Evolutionary conservation across 2,329 filamentous ascomycete species (phyloP).

Genomic region (Fusarium palustre): DNA sequence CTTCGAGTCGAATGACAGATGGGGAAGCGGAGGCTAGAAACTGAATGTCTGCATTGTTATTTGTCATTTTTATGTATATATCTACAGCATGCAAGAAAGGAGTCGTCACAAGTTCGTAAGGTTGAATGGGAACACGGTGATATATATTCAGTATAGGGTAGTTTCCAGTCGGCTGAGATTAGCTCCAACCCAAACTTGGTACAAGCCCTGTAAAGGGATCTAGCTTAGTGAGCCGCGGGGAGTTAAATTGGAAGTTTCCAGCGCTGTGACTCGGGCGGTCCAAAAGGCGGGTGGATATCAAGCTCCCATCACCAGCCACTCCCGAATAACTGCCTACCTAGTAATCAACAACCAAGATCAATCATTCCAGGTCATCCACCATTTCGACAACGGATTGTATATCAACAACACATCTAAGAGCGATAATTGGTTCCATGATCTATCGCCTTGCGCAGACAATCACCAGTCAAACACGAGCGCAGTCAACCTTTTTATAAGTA

Average conservation of each 20-base stretch:
- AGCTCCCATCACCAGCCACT: constrained; percentile 19
- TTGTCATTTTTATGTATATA: background rate
- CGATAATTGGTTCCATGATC: background rate
- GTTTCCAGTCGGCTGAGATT: background rate
- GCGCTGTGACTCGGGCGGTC: background rate
- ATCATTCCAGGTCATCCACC: constrained; percentile 1
- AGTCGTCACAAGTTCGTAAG: no score
- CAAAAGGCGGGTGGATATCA: constrained; percentile 12
- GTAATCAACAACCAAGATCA: background rate
- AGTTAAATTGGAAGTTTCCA: background rate
- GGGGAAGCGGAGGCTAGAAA: background rate
- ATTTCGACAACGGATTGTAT: constrained; percentile 9
- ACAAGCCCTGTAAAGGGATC: background rate
- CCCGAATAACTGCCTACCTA: constrained; percentile 8
- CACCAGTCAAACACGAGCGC: constrained; percentile 6
- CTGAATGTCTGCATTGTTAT: no score
- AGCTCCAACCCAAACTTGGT: background rate
- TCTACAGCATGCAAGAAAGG: background rate
- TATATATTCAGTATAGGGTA: background rate
- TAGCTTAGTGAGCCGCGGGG: background rate
- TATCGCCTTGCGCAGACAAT: background rate
- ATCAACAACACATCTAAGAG: background rate
- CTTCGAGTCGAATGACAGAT: constrained; percentile 13
- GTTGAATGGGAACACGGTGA: background rate
- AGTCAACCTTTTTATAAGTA: constrained; percentile 13